phyloP scores from a whole-genome alignment of 495 filamentous ascomycete species.

The Beverwykella pulmonaria region DNA sequence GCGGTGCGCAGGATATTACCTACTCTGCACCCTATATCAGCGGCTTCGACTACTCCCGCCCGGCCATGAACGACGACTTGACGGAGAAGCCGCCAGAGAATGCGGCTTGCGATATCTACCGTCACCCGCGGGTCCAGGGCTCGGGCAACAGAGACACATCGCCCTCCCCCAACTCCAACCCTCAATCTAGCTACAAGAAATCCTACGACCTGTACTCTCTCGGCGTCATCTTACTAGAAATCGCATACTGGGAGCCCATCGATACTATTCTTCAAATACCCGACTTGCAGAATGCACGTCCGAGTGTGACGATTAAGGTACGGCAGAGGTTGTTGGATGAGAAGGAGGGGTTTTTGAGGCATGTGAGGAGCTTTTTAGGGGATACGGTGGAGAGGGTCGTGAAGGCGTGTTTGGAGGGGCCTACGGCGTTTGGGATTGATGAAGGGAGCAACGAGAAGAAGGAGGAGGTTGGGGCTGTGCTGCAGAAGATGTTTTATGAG shows the following conservation, averaged over 20 bases:
- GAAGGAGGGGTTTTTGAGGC: slow-evolving; percentile 27
- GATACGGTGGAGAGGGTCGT: slow-evolving; percentile 41
- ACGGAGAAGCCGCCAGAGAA: slow-evolving; percentile 55
- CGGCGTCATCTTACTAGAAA: slow-evolving; percentile 54
- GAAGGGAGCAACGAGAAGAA: slow-evolving; percentile 34
- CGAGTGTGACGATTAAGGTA: slow-evolving; percentile 29
- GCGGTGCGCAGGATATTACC: slow-evolving; percentile 36
- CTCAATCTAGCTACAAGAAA: slow-evolving; percentile 49
- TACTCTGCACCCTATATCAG: slow-evolving; percentile 50
- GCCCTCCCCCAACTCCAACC: not conserved
- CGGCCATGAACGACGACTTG: slow-evolving; percentile 53
- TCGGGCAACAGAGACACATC: slow-evolving; percentile 19
- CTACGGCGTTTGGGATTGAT: slow-evolving; percentile 41
- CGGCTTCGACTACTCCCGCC: slow-evolving; percentile 61
- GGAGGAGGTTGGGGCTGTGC: slow-evolving; percentile 38
- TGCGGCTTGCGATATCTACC: slow-evolving; percentile 52
- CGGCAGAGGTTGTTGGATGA: slow-evolving; percentile 34
- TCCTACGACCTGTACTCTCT: slow-evolving; percentile 57
- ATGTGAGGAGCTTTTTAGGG: slow-evolving; percentile 41
- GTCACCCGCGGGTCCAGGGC: slow-evolving; percentile 54
- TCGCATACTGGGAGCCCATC: slow-evolving; percentile 56
- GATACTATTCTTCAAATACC: slow-evolving; percentile 47
- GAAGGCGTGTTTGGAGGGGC: slow-evolving; percentile 44
- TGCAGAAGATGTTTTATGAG: slow-evolving; percentile 45
- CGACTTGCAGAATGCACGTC: slow-evolving; percentile 28